A percentile compares a stretch with the other conserved stretches of the same genome.
Conservation (phyloP, 495 filamentous ascomycete species). For the Glutinoglossum americanum region DNA sequence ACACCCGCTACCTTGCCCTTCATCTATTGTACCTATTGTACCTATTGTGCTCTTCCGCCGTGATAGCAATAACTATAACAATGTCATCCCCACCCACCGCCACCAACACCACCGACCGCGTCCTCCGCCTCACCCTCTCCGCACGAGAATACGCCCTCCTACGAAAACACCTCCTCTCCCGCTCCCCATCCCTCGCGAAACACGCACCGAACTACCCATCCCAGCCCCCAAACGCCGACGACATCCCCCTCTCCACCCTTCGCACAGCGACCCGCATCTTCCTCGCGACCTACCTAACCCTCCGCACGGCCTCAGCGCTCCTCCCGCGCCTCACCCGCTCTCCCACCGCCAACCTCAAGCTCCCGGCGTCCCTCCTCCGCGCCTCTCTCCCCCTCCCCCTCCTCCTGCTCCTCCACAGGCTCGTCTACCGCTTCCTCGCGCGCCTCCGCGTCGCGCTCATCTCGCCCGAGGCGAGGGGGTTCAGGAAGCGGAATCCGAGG, state of each 20-base stretch:
- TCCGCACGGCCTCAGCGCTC: slow-evolving; percentile 7
- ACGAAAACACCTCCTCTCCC: slow-evolving; percentile 54
- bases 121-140: slow-evolving; percentile 62
- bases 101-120: slow-evolving; percentile 52
- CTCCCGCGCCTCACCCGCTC: slow-evolving; percentile 24
- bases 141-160: slow-evolving; percentile 66
- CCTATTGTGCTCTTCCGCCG: no score
- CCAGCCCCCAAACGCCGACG: slow-evolving; percentile 15
- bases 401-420: slow-evolving; percentile 66
- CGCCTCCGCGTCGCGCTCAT: slow-evolving; percentile 60
- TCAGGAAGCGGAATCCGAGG: slow-evolving; percentile 63
- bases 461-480: slow-evolving; percentile 47
- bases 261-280: slow-evolving; percentile 13
- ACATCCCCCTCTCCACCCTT: neutral
- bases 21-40: no score
- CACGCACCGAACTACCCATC: slow-evolving; percentile 28
- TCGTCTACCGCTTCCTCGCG: slow-evolving; percentile 77
- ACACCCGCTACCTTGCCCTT: no score
- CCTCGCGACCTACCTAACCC: neutral
- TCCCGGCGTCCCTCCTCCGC: slow-evolving; percentile 53
- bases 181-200: slow-evolving; percentile 30
- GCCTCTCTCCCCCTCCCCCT: slow-evolving; percentile 64
- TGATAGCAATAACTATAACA: no score
- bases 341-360: slow-evolving; percentile 18
- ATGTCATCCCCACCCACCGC: slow-evolving; percentile 17